Evolutionary conservation across 306 rosid species (phyloP), one percentile per base, ranked within the genome.

Genomic region (Prunus armeniaca): DNA sequence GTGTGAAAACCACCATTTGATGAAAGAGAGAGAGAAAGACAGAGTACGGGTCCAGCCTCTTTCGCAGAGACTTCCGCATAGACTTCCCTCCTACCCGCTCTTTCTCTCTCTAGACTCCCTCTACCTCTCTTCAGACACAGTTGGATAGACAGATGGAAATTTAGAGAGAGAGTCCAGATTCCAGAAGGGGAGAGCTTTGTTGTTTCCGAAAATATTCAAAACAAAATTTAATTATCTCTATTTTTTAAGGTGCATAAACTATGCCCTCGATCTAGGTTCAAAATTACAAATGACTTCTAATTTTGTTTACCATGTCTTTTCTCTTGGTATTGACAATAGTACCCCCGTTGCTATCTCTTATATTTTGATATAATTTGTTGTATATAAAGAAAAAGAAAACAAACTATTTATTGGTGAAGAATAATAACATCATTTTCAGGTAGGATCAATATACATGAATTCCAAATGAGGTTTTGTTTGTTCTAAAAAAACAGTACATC

Each of bases 41-140:
- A 27, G 54, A 69, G 75, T 41, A 50, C 66, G 2, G 69, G 56
- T 55, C 70, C 61, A 62, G 47, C 57, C 79, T 63, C 60, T 25
- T 71, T 80, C 86, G 45, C 58, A 65, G 82, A 76, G 67, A 50
- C 82, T 83, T 81, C 85, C 73, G 45, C 54, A 65, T 81, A 72
- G 71, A 56, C 82, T 83, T 78, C 85, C 73, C 78, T 75, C 71
- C 82, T 6, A 17, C 52, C 25, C 52, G 3, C 47, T 46, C 22
- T 22, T 1, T 79, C 51, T 55, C 64, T 78, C 58, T 71, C 45
- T 22, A 7, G 24, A 1, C 2, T 5, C 1, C 45, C 22, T 76
- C 58, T 45, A 73, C 25, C 41, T 67, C 34, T 69, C 15, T 43
- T n/a, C 4, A 9, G 11, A 51, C 65, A n/a, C 22, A 28, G 46